These are phyloP conservation scores for Microthlaspi erraticum DNA, from an alignment of 345 rosid genomes.

Conservation along the genomic window DNA sequence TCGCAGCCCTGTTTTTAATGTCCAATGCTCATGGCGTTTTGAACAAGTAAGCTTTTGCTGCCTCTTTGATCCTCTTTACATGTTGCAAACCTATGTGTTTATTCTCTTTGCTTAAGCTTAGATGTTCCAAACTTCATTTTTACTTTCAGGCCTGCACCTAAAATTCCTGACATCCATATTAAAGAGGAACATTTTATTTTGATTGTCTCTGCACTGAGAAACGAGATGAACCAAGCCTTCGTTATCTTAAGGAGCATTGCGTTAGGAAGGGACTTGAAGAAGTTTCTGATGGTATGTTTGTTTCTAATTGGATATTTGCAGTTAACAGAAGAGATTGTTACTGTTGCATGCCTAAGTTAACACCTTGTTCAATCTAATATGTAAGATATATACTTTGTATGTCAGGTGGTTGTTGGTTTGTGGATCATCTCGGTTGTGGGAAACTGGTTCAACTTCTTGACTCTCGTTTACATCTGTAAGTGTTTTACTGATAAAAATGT, in stretches of 20 bases:
- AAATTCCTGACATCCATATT: slow-evolving; percentile 68
- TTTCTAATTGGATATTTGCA: not conserved
- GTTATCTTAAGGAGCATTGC: slow-evolving; percentile 60
- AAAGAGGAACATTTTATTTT: slow-evolving; percentile 66
- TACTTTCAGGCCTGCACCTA: slow-evolving; percentile 56
- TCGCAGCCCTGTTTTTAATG: slow-evolving; percentile 63
- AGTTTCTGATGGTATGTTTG: slow-evolving; percentile 62
- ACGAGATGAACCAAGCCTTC: slow-evolving; percentile 62
- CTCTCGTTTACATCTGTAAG: slow-evolving; percentile 66
- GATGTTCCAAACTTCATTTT: not conserved
- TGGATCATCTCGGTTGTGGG: slow-evolving; percentile 78
- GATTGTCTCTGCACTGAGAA: slow-evolving; percentile 62
- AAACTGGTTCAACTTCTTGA: slow-evolving; percentile 78
- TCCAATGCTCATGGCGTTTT: slow-evolving; percentile 69
- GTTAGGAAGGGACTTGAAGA: slow-evolving; percentile 72
- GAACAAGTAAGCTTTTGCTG: slow-evolving; percentile 57
- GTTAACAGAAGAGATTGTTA: not conserved
- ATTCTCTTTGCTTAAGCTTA: not conserved
- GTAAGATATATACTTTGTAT: not conserved
- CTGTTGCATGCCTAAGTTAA: not conserved
- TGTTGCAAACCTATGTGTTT: not conserved
- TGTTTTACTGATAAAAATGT: not conserved
- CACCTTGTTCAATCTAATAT: not conserved
- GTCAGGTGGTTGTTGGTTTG: slow-evolving; percentile 65
- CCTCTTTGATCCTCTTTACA: not conserved